Evolutionary conservation across 2,329 filamentous ascomycete genomes (phyloP), one percentile per base, ranked within the genome.

Genomic region (Monilinia fructigena): DNA sequence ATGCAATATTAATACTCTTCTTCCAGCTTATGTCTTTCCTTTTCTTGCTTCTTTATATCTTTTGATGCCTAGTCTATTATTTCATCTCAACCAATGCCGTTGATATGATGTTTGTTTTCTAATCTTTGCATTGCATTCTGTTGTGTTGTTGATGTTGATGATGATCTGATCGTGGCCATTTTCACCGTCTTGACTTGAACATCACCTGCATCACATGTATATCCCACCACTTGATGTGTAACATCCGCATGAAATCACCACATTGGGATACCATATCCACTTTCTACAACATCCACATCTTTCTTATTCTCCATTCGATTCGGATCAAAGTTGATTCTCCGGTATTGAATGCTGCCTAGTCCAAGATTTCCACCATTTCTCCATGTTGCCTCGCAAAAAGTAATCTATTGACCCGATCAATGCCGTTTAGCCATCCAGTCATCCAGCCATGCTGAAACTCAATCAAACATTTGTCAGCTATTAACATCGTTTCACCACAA

Each of bases 361-460:
- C 56, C 56, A 59, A 35, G 42, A 16, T 23, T 10, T 6, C 7
- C 42, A 23, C 40, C 35, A 28, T n/a, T 38, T 38, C 55, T 42
- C 55, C 10, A 28, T 40, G 31, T 20, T 40, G 23, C 40, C 20
- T 58, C 23, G 26, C 14, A 6, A 20, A 28, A 55, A 45, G 10
- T 42, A 42, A 26, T 28, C 55, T 1, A 18, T 2, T 28, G 16
- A 28, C 23, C 55, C 11, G 18, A 16, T 35, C 28, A 47, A 48
- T 35, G 20, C 28, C 10, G 5, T 45, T 18, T 8, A 35, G 52
- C 28, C 18, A n/a, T 18, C 18, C 40, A 42, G 16, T 4, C 42
- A 45, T 20, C 12, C 20, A 35, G 42, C 45, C 45, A 60, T 47
- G 42, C 42, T 59, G 55, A 47, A 59, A 35, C 40, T 59, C 31